Evolutionary conservation across 2,329 filamentous ascomycete species (phyloP), one percentile per base, ranked within the genome.

Genomic region (Macrophomina tecta): DNA sequence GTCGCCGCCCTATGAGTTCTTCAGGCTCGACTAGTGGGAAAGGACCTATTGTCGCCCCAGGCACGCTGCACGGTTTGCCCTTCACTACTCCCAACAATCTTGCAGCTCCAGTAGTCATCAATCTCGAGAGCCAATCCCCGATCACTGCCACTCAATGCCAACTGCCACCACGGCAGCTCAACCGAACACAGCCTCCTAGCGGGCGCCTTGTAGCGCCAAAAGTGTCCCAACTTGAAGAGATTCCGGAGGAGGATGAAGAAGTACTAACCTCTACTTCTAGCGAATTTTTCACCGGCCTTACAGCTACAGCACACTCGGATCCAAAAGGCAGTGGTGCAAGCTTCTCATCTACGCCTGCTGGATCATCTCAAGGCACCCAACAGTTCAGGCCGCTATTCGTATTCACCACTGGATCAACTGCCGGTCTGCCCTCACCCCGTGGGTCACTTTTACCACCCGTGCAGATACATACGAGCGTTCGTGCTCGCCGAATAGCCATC

Each of bases 201-300:
- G 28, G 32, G 16, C 58, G 32, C 12, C 6, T 32, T 2, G 30
- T 23, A 3, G 38, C 23, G 11, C 42, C 32, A 2, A 16, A 14
- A 8, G 32, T 62, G 34, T 23, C 32, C 2, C 58, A 18, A 6
- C 42, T 62, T 4, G 16, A 48, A 48, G 32, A 28, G 9, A 48
- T 62, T 9, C 32, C 58, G 5, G 58, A 62, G 12, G 56, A 61
- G 38, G 58, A 61, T 5, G 55, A 58, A 45, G 55, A 11, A 8
- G 8, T 16, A 2, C 9, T 32, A 4, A 16, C 9, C 8, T 36
- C 42, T 8, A 23, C 28, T 7, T 12, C 5, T 14, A 30, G 28
- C 3, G 30, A 61, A 4, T 8, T 28, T 2, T 42, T 38, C n/a
- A 40, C 30, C 16, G 38, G 45, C 14, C 12, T 14, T 34, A 28